Conservation (phyloP, 345 rosid genomes). For the Arabidopsis arenosa region DNA sequence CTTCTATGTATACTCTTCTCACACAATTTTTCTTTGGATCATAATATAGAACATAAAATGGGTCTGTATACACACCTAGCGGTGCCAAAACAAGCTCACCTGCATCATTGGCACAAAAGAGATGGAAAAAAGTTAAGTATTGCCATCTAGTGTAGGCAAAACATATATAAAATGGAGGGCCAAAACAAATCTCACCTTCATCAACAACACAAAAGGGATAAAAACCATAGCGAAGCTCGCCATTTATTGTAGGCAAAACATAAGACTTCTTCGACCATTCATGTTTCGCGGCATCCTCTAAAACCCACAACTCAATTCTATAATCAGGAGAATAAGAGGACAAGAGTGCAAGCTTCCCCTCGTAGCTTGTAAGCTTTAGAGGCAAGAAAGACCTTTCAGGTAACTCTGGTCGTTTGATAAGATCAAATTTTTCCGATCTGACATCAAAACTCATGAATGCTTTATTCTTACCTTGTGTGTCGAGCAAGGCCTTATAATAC, state of each 20-base stretch:
- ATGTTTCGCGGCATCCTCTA: slow-evolving; percentile 16
- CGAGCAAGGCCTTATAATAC: slow-evolving; percentile 19
- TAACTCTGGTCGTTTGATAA: slow-evolving; percentile 4
- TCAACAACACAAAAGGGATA: no score
- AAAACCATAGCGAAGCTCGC: no score
- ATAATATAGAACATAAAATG: slow-evolving; percentile 19
- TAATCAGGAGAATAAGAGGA: background rate
- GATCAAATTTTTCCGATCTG: slow-evolving; percentile 12
- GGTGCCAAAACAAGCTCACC: slow-evolving; percentile 25
- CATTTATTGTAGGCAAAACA: no score
- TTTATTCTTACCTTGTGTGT: background rate
- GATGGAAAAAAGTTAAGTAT: background rate
- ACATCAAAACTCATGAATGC: slow-evolving; percentile 29
- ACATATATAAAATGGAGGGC: no score
- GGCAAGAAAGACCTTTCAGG: background rate
- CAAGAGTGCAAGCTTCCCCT: slow-evolving; percentile 17
- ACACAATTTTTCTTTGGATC: slow-evolving; percentile 1
- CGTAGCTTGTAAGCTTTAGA: background rate
- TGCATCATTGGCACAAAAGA: background rate
- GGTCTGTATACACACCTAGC: background rate
- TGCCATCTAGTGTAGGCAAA: background rate
- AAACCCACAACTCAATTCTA: slow-evolving; percentile 2
- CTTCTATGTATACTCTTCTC: slow-evolving; percentile 24
- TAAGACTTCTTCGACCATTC: slow-evolving; percentile 3
- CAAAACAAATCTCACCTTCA: no score